Evolutionary conservation across 1,284 basidiomycete genomes (phyloP).

Genomic region (Peniophora sp.): DNA sequence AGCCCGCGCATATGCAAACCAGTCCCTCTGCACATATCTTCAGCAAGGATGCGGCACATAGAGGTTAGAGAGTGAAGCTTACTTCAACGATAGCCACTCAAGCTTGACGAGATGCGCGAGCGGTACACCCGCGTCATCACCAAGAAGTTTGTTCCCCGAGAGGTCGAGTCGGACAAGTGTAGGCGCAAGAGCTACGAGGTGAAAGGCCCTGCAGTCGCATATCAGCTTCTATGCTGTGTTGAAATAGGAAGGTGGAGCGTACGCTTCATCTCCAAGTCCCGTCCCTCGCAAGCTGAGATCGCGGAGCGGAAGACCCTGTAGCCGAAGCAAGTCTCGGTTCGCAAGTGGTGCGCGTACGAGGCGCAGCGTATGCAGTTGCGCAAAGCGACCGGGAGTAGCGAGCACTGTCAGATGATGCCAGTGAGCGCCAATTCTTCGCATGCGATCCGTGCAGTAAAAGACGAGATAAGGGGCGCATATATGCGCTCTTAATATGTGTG

Average conservation of each 20-base stretch:
- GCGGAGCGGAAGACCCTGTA: slow-evolving; percentile 47
- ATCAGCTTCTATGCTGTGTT: too few species aligned
- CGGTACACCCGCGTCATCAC: slow-evolving; percentile 48
- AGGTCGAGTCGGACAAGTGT: slow-evolving; percentile 44
- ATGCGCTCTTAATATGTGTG: too few species aligned
- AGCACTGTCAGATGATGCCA: too few species aligned
- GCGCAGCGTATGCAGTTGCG: slow-evolving; percentile 38
- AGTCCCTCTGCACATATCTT: slow-evolving; percentile 39
- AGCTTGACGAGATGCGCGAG: slow-evolving; percentile 31
- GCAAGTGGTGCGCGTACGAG: slow-evolving; percentile 35
- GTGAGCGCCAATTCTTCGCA: too few species aligned
- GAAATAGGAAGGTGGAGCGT: too few species aligned
- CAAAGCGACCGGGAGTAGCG: slow-evolving; percentile 40
- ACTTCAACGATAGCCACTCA: too few species aligned
- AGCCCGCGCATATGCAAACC: slow-evolving; percentile 47
- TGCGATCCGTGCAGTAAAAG: too few species aligned
- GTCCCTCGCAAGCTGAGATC: slow-evolving; percentile 45
- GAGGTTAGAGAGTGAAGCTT: too few species aligned
- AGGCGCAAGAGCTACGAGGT: slow-evolving; percentile 45
- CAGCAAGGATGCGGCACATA: too few species aligned
- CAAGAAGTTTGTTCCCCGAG: slow-evolving; percentile 40
- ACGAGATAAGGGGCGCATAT: too few species aligned
- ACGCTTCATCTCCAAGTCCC: slow-evolving; percentile 56
- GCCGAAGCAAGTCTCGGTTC: slow-evolving; percentile 40
- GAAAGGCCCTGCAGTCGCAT: slow-evolving; percentile 36